Evolutionary conservation across 345 rosid species (phyloP), one percentile per base, ranked within the genome.

Genomic region (Erysimum cheiranthoides): DNA sequence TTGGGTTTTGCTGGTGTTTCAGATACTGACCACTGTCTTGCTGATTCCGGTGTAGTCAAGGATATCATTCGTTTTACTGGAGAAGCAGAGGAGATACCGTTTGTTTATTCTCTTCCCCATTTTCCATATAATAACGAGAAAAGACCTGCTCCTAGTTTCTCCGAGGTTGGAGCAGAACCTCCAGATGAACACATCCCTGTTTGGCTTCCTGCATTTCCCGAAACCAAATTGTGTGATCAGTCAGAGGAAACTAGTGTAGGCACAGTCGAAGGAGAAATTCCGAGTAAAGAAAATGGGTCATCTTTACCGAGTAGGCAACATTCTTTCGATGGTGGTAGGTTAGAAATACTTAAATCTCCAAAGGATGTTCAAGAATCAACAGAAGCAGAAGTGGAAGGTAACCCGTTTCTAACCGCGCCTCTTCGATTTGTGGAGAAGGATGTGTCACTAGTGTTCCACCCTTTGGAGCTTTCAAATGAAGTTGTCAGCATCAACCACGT

Each of bases 151-250:
- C 79, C 82, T 36, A 86, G 87, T 60, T 91, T 88, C 80, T 66
- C 53, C 43, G 84, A 67, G 73, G 79, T 77, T 75, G 92, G 90
- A 30, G 82, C 58, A 78, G 92, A 86, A 73, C 89, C 93, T 82
- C 91, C 89, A 39, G 79, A 47, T 50, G 86, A 86, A 52, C 90
- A 93, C 54, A 90, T 92, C 58, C 97, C 98, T 4, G 72, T 63
- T 76, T 93, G 98, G 97, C 78, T 93, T 78, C 95, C 92, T 61
- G 82, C 81, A 43, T 90, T 91, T 70, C 96, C 97, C 3, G 85
- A 77, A 79, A 82, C 89, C 3, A 71, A 80, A 43, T 68, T 82
- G 36, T 74, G 72, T 66, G 52, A 70, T 75, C 83, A 11, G 27
- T 66, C 73, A 58, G 77, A 75, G 43, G 72, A 54, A 34, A 66